A percentile compares a stretch with the other conserved stretches of the same genome.
Evolutionary conservation across 805 yeast genomes (phyloP).

Genomic region (Barnettozyma sp.): DNA sequence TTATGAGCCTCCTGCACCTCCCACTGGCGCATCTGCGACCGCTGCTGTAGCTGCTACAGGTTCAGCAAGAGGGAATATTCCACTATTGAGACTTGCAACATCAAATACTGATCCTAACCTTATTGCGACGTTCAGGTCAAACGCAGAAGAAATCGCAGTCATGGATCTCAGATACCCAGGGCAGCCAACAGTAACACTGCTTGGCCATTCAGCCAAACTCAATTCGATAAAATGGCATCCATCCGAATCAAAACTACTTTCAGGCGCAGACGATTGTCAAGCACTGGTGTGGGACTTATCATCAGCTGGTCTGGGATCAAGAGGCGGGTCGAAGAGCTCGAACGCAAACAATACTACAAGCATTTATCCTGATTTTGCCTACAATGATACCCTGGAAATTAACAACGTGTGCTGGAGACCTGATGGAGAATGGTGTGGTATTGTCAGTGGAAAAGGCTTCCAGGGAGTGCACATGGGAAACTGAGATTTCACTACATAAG

Average conservation of each 20-base stretch:
- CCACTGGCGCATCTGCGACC: slow-evolving; percentile 2
- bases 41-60: slow-evolving; percentile 1
- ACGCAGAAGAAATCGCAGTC: slow-evolving; percentile 56
- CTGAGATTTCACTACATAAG: neutral
- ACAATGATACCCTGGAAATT: slow-evolving; percentile 60
- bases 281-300: slow-evolving; percentile 59
- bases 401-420: slow-evolving; percentile 72
- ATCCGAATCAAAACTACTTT: slow-evolving; percentile 46
- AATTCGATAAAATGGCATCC: slow-evolving; percentile 88
- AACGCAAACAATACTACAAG: slow-evolving; percentile 8
- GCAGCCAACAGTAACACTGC: slow-evolving; percentile 60
- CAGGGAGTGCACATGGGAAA: slow-evolving; percentile 27
- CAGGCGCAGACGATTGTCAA: slow-evolving; percentile 71
- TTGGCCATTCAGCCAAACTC: slow-evolving; percentile 60
- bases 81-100: slow-evolving; percentile 70
- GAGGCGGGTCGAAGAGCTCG: slow-evolving; percentile 1
- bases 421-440: slow-evolving; percentile 76
- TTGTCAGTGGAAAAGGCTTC: slow-evolving; percentile 33
- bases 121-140: slow-evolving; percentile 74
- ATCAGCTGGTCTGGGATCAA: neutral
- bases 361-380: slow-evolving; percentile 37
- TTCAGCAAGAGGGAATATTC: slow-evolving; percentile 8
- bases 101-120: slow-evolving; percentile 76
- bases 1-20: slow-evolving; percentile 58
- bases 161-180: slow-evolving; percentile 89